Conservation (phyloP, 1,284 basidiomycete species). For the Cutaneotrichosporon sp. region DNA sequence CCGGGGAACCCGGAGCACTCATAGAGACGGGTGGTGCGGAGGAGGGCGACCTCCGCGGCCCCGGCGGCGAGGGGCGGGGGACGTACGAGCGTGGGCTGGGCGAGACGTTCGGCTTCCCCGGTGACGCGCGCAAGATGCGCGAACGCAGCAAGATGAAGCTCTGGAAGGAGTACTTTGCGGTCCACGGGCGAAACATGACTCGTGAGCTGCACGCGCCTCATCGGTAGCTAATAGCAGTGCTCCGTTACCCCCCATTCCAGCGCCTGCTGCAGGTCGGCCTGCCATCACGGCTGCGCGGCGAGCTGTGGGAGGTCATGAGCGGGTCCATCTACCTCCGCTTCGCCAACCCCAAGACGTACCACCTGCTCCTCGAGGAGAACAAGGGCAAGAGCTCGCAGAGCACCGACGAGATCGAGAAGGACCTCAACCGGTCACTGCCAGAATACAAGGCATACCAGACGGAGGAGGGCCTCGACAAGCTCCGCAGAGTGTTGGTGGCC, state of each 20-base stretch:
- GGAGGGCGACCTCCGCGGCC: constrained; percentile 59
- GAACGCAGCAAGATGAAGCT: constrained; percentile 98
- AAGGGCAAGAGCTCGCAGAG: constrained; percentile 79
- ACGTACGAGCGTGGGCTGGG: constrained; percentile 81
- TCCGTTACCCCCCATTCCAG: constrained; percentile 95
- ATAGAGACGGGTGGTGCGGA: constrained; percentile 28
- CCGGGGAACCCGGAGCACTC: constrained; percentile 11
- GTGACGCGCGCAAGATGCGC: constrained; percentile 90
- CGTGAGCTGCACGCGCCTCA: constrained; percentile 27
- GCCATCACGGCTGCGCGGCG: constrained; percentile 90
- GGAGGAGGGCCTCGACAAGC: constrained; percentile 76
- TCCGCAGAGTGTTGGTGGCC: constrained; percentile 89
- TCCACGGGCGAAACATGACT: constrained; percentile 54
- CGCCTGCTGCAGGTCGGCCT: constrained; percentile 95
- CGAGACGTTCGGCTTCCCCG: constrained; percentile 85
- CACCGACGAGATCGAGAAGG: constrained; percentile 99
- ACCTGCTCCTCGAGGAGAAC: constrained; percentile 75
- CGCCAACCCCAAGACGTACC: constrained; percentile 81
- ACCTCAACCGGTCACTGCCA: constrained; percentile 89
- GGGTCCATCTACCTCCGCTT: constrained; percentile 92
- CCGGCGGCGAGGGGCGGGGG: constrained; percentile 56
- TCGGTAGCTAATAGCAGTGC: constrained; percentile 61
- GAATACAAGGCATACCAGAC: constrained; percentile 94
- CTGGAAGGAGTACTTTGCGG: constrained; percentile 84
- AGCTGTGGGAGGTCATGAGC: constrained; percentile 97